These are phyloP conservation scores for Gracilaria gracilis DNA, from an alignment of 23 red algal species.

Conservation along the genomic window DNA sequence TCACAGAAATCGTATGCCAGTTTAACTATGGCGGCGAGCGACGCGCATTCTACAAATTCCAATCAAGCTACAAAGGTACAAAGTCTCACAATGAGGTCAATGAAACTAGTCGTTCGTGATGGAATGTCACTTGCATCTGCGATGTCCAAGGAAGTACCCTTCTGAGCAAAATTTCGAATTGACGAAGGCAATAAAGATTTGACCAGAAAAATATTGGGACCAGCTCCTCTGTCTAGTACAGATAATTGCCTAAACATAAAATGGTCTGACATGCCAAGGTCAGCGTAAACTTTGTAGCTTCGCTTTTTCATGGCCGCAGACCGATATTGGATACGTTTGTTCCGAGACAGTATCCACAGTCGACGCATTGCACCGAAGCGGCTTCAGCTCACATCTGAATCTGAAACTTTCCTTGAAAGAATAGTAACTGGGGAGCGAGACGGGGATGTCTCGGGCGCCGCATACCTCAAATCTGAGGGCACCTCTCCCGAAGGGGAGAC, in stretches of 20 bases:
- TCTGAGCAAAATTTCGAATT: neutral
- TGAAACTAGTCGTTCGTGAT: neutral
- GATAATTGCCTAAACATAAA: neutral
- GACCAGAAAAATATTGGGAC: slow-evolving; percentile 24
- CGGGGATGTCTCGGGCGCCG: slow-evolving; percentile 3
- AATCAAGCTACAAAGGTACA: neutral
- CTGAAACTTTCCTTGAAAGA: neutral
- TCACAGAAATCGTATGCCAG: slow-evolving; percentile 6
- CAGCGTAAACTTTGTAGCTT: slow-evolving; percentile 30
- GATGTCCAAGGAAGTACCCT: neutral
- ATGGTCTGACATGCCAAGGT: slow-evolving; percentile 9
- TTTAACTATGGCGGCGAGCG: slow-evolving; percentile 6
- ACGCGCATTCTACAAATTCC: neutral
- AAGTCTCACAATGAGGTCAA: neutral
- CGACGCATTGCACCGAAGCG: neutral
- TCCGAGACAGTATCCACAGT: neutral
- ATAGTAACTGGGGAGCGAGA: slow-evolving; percentile 3
- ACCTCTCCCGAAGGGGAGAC: neutral
- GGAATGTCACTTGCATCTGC: slow-evolving; percentile 28
- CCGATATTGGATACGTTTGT: neutral
- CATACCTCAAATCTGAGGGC: neutral
- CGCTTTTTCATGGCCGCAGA: neutral
- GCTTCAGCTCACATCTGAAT: neutral
- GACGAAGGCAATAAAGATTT: neutral
- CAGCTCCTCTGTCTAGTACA: slow-evolving; percentile 30